Evolutionary conservation across 2,329 filamentous ascomycete species (phyloP).

Genomic region (Fusarium virguliforme): DNA sequence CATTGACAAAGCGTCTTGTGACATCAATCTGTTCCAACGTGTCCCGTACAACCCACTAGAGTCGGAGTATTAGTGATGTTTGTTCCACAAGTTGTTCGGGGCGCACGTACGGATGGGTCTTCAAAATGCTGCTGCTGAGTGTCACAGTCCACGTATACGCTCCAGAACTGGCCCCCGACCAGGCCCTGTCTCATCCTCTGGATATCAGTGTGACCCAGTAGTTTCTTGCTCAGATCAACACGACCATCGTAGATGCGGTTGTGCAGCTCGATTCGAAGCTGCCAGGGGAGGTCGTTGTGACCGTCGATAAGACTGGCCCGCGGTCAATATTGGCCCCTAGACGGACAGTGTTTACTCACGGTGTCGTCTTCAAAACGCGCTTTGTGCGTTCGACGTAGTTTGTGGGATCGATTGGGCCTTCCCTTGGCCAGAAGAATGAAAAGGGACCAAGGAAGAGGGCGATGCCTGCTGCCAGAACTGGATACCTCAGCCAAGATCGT

Average conservation of each 20-base stretch:
- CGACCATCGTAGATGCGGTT: slow-evolving; percentile 44
- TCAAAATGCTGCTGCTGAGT: slow-evolving; percentile 44
- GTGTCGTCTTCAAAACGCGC: slow-evolving; percentile 25
- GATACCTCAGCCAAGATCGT: slow-evolving; percentile 9
- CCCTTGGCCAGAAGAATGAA: slow-evolving; percentile 17
- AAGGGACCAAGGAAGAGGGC: slow-evolving; percentile 24
- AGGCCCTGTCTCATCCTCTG: slow-evolving; percentile 49
- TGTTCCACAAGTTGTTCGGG: neutral
- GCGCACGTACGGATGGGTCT: slow-evolving; percentile 41
- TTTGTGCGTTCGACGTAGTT: slow-evolving; percentile 30
- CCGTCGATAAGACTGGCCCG: slow-evolving; percentile 44
- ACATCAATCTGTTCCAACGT: slow-evolving; percentile 56
- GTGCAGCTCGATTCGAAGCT: slow-evolving; percentile 52
- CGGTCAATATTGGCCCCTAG: neutral
- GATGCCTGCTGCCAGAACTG: slow-evolving; percentile 15
- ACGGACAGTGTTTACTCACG: slow-evolving; percentile 2
- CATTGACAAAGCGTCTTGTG: slow-evolving; percentile 49
- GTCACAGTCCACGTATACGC: slow-evolving; percentile 49
- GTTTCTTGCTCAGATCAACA: slow-evolving; percentile 32
- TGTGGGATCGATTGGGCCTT: slow-evolving; percentile 22
- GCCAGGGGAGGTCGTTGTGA: slow-evolving; percentile 53
- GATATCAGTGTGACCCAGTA: slow-evolving; percentile 51
- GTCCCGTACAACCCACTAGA: slow-evolving; percentile 27
- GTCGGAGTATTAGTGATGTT: neutral
- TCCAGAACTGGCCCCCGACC: slow-evolving; percentile 54